These are phyloP conservation scores for Vishniacozyma victoriae DNA, from an alignment of 768 basidiomycete species.

Conservation along the genomic window DNA sequence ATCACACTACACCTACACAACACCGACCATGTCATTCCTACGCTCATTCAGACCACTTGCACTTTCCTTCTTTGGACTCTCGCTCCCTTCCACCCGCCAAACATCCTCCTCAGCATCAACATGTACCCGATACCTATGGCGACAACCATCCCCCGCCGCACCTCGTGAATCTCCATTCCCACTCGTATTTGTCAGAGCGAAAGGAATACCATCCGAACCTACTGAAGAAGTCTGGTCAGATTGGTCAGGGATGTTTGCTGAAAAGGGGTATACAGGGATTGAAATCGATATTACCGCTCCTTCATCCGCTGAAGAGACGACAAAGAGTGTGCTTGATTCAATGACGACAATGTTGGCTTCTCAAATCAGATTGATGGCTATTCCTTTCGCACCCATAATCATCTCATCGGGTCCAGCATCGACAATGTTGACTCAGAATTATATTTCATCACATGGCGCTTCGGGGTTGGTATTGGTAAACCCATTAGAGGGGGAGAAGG, in stretches of 20 bases:
- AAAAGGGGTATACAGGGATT: constrained; percentile 42
- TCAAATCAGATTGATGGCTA: constrained; percentile 41
- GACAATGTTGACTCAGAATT: constrained; percentile 61
- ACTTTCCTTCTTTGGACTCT: not conserved
- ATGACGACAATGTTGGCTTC: constrained; percentile 29
- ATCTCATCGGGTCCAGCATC: constrained; percentile 20
- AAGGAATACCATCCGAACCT: not conserved
- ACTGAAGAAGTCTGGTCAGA: constrained; percentile 17
- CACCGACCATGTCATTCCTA: not conserved
- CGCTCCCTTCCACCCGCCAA: constrained; percentile 2
- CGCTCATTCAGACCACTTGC: not conserved
- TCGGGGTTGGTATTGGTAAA: constrained; percentile 60
- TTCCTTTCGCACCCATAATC: constrained; percentile 46
- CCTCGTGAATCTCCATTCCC: constrained; percentile 12
- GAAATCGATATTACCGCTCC: constrained; percentile 38
- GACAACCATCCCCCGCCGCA: constrained; percentile 6
- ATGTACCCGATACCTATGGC: constrained; percentile 10
- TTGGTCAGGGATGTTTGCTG: constrained; percentile 43
- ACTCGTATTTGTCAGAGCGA: constrained; percentile 11
- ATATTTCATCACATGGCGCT: constrained; percentile 64
- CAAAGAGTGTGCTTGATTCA: constrained; percentile 1
- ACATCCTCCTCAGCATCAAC: not conserved
- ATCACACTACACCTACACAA: no score
- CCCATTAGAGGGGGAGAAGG: constrained; percentile 50
- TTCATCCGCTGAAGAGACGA: not conserved